A percentile compares a stretch with the other conserved stretches of the same genome.
These are phyloP conservation scores for Tanacetum coccineum DNA, from an alignment of 129 eudicot species.

Conservation along the genomic window DNA sequence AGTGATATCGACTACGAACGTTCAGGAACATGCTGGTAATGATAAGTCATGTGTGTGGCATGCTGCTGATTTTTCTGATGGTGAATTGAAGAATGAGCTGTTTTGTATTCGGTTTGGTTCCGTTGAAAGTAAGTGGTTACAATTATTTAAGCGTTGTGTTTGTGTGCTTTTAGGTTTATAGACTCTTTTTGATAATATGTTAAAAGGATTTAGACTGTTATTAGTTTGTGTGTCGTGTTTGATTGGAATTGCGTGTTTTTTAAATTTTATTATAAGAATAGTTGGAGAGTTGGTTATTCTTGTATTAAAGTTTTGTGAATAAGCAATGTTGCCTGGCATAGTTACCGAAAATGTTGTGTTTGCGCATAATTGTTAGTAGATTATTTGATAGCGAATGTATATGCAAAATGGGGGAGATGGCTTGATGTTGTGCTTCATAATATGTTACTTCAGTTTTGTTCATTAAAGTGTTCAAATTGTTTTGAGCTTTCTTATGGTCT, in stretches of 20 bases:
- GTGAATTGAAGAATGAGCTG: constrained; percentile 13
- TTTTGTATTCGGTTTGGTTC: constrained; percentile 1
- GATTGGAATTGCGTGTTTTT: too few relatives aligned
- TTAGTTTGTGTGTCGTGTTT: too few relatives aligned
- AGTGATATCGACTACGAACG: neutral
- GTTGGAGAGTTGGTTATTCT: neutral
- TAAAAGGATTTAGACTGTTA: too few relatives aligned
- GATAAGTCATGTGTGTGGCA: constrained; percentile 18
- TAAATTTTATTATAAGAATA: too few relatives aligned
- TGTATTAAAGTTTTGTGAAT: neutral
- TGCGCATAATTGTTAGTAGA: neutral
- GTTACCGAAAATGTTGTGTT: neutral
- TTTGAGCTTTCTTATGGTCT: neutral
- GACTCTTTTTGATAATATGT: too few relatives aligned
- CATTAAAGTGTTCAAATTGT: neutral
- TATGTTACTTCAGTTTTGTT: neutral
- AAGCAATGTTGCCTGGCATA: neutral
- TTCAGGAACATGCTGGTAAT: constrained; percentile 12
- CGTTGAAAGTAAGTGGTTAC: constrained; percentile 2
- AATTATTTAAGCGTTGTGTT: too few relatives aligned
- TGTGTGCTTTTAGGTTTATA: too few relatives aligned
- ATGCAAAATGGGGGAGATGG: neutral
- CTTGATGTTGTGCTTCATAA: neutral
- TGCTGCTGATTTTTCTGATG: constrained; percentile 19
- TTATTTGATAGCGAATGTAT: neutral